Evolutionary conservation across 1,139 yeast species (phyloP).

Genomic region (Taiozyma sp.): DNA sequence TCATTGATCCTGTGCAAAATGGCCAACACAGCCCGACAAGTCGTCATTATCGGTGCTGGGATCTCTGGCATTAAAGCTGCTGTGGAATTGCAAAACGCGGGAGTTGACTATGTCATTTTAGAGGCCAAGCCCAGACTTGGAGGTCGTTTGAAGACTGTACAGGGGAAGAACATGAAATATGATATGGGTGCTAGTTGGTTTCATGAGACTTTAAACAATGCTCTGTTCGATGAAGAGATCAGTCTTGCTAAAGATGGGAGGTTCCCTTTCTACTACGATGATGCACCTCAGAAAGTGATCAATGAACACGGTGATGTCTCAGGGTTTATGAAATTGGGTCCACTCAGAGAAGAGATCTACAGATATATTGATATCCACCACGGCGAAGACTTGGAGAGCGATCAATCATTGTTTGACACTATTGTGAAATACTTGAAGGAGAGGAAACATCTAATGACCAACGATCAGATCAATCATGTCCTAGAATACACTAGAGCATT

Average conservation of each 20-base stretch:
- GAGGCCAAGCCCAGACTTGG: conserved; percentile 59
- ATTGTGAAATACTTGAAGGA: conserved; percentile 41
- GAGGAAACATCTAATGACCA: conserved; percentile 42
- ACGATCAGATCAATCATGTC: conserved; percentile 44
- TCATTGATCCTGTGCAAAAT: background rate
- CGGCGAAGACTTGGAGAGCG: conserved; percentile 40
- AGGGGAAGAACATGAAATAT: conserved; percentile 34
- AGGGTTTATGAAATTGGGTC: conserved; percentile 31
- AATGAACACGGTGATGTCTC: conserved; percentile 30
- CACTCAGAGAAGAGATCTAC: conserved; percentile 52
- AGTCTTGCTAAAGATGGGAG: conserved; percentile 6
- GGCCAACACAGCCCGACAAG: conserved; percentile 14
- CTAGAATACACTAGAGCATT: conserved; percentile 47
- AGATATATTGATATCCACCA: conserved; percentile 52
- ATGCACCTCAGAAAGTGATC: conserved; percentile 31
- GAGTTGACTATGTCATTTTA: conserved; percentile 41
- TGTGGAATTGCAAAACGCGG: conserved; percentile 40
- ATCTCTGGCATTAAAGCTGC: conserved; percentile 80
- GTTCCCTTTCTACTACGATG: conserved; percentile 32
- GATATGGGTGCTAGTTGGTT: conserved; percentile 92
- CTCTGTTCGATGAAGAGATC: conserved; percentile 51
- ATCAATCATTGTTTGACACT: conserved; percentile 45
- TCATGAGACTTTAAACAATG: conserved; percentile 71
- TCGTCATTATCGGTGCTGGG: conserved; percentile 73
- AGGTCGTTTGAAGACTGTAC: conserved; percentile 46